Percentiles rank a stretch among this genome's conserved stretches.
Evolutionary conservation across 2,329 filamentous ascomycete genomes (phyloP).

Genomic region (Hirsutella minnesotensis): DNA sequence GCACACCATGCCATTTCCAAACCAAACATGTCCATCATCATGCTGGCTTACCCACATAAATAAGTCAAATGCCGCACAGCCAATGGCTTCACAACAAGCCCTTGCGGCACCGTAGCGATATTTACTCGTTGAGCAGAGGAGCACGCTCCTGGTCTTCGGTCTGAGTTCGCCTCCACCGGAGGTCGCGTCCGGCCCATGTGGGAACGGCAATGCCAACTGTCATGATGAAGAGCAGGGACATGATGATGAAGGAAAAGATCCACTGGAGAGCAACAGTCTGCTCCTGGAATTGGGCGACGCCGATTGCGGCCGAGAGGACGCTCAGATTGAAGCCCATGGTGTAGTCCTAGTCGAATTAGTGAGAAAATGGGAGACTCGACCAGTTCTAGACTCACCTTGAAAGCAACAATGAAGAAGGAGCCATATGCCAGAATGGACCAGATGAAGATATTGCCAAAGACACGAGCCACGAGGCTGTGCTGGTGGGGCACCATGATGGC

Average conservation of each 20-base stretch:
- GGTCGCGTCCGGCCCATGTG: constrained; percentile 46
- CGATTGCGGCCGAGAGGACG: constrained; percentile 61
- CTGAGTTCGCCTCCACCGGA: constrained; percentile 33
- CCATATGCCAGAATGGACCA: constrained; percentile 75
- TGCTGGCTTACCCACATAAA: too few species aligned
- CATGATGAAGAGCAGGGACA: constrained; percentile 58
- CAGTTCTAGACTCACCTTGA: constrained; percentile 42
- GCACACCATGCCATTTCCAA: too few species aligned
- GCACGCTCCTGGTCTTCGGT: constrained; percentile 45
- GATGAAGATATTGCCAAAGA: constrained; percentile 78
- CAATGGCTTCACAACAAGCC: too few species aligned
- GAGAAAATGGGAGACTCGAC: too few species aligned
- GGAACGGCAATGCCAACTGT: constrained; percentile 56
- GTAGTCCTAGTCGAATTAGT: constrained; percentile 38
- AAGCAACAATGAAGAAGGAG: constrained; percentile 59
- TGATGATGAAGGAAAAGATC: constrained; percentile 85
- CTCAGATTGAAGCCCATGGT: constrained; percentile 72
- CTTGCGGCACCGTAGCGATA: too few species aligned
- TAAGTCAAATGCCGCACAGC: too few species aligned
- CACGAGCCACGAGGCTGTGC: constrained; percentile 54
- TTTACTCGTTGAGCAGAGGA: constrained; percentile 42
- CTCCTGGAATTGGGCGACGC: constrained; percentile 62
- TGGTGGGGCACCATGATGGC: constrained; percentile 67
- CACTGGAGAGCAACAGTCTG: constrained; percentile 73
- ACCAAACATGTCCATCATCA: too few species aligned